phyloP scores from a whole-genome alignment of 1,139 yeast genomes.

The Saccharomyces hybrid region DNA sequence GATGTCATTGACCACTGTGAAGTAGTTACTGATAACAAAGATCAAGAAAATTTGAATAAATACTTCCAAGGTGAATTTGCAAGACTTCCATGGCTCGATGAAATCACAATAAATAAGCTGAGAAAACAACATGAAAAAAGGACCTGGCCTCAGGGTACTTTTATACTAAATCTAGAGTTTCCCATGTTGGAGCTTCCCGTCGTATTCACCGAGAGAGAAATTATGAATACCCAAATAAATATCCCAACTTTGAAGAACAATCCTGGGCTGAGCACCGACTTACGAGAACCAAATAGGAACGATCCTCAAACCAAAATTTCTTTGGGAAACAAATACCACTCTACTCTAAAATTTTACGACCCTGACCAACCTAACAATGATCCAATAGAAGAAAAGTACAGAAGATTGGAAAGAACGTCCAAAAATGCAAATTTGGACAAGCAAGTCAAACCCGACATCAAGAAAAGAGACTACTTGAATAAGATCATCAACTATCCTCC shows the following conservation, averaged over 20 bases:
- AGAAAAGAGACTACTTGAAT: conserved; percentile 65
- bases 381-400: conserved; percentile 82
- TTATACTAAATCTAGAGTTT: conserved; percentile 57
- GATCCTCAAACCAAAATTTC: conserved; percentile 23
- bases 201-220: conserved; percentile 54
- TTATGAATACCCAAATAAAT: conserved; percentile 35
- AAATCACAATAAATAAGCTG: conserved; percentile 52
- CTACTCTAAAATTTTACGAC: conserved; percentile 48
- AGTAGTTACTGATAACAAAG: conserved; percentile 33
- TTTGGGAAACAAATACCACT: conserved; percentile 30
- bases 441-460: conserved; percentile 84
- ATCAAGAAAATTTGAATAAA: conserved; percentile 51
- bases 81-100: conserved; percentile 69
- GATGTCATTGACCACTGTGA: conserved; percentile 20
- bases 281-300: conserved; percentile 5
- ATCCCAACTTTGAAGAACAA: conserved; percentile 30
- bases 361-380: conserved; percentile 64
- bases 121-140: conserved; percentile 37
- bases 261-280: not conserved
- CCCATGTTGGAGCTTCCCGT: conserved; percentile 76
- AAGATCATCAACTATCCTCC: conserved; percentile 71
- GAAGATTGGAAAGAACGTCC: conserved; percentile 68
- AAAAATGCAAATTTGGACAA: conserved; percentile 71
- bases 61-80: conserved; percentile 65
- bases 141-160: conserved; percentile 30